Evolutionary conservation across 2,329 filamentous ascomycete species (phyloP), one percentile per base, ranked within the genome.

Genomic region (Pseudocercospora musae): DNA sequence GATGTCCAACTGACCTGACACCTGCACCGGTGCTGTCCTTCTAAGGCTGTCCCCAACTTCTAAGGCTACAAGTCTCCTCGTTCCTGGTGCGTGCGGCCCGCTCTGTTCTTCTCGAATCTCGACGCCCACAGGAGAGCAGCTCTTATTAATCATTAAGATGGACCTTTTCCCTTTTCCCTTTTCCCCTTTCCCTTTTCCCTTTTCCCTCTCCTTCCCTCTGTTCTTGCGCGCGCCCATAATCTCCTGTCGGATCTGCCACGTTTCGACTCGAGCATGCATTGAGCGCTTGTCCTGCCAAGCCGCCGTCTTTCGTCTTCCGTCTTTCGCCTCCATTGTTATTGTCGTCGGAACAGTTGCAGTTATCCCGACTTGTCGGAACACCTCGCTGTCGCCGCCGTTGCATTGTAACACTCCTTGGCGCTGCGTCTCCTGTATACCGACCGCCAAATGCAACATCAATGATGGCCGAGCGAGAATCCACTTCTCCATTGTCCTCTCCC

Each of bases 201-300:
- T 48, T 58, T 59, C 53, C 60, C 52, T 52, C 60, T 64, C 52
- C 57, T 62, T 58, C 63, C 61, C 52, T 59, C 33, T 58, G 44
- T 23, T 20, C 55, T n/a, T 20, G 15, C n/a, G n/a, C n/a, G n/a
- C 40, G 20, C 20, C 25, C 55, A 23, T 31, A 11, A 50, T 64
- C 62, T 25, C 18, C 23, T 52, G 18, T 29, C n/a, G n/a, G n/a
- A n/a, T n/a, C n/a, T n/a, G n/a, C n/a, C n/a, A n/a, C 44, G 54
- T 46, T 29, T 42, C 15, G 48, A 29, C 21, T 29, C 48, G 10
- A 29, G 18, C 11, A 52, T 52, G 48, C 23, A 52, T n/a, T 52
- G 25, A 52, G 25, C 11, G 48, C 20, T 50, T 21, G 20, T 20
- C 23, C 48, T 25, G 23, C 23, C 23, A 27, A 23, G 29, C 15